These are phyloP conservation scores for Rhodotorula sp. DNA, from an alignment of 1,284 basidiomycete species.

Conservation along the genomic window DNA sequence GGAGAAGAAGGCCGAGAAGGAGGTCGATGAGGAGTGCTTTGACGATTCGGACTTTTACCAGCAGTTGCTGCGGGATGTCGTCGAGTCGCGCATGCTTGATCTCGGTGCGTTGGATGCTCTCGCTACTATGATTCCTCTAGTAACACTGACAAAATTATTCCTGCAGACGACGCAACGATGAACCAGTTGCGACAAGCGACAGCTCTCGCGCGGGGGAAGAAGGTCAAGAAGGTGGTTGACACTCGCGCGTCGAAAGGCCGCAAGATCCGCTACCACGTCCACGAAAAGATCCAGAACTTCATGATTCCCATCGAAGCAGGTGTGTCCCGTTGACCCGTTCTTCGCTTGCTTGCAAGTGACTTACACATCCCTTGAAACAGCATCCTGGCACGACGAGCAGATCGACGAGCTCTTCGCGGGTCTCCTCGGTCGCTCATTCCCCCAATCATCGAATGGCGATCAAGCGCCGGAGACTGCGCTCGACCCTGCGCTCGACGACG, in stretches of 20 bases:
- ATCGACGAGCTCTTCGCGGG: constrained; percentile 86
- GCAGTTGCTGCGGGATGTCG: constrained; percentile 80
- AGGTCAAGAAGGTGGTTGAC: constrained; percentile 76
- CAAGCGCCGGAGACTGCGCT: neutral
- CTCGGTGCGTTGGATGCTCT: constrained; percentile 28
- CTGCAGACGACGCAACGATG: constrained; percentile 38
- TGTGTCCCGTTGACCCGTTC: neutral
- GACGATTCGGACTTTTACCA: constrained; percentile 92
- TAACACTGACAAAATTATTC: neutral
- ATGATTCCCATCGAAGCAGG: constrained; percentile 71
- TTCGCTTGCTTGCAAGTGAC: neutral
- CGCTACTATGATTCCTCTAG: too few species aligned
- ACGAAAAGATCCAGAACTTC: constrained; percentile 90
- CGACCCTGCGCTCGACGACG: constrained; percentile 22
- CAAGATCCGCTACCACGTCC: constrained; percentile 83
- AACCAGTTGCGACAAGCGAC: constrained; percentile 53
- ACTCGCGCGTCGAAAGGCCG: constrained; percentile 91
- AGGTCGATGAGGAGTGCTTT: constrained; percentile 57
- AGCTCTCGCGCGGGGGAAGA: constrained; percentile 60
- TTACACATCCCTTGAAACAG: constrained; percentile 24
- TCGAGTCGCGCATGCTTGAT: constrained; percentile 58
- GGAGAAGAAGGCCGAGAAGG: constrained; percentile 9
- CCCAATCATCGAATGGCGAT: neutral
- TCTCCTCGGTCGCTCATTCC: constrained; percentile 60
- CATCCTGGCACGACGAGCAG: constrained; percentile 85